phyloP scores from a whole-genome alignment of 75 land plant genomes.

The Cryptomeria japonica region DNA sequence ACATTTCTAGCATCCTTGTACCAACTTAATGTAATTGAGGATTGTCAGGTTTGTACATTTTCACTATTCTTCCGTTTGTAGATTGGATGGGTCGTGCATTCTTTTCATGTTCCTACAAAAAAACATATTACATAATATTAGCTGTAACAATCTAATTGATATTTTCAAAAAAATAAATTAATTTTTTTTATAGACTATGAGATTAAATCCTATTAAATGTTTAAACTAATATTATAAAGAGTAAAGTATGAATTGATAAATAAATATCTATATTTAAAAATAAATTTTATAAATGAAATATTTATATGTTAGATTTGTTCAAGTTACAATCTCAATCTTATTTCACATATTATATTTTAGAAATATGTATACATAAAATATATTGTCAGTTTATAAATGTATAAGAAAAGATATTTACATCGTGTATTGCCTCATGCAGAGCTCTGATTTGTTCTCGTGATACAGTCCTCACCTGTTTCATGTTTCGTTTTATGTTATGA shows the following conservation, averaged over 20 bases:
- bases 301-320: too few relatives aligned
- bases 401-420: conserved; percentile 10
- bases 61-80: conserved; percentile 6
- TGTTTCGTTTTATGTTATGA: too few relatives aligned
- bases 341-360: too few relatives aligned
- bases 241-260: too few relatives aligned
- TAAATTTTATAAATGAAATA: too few relatives aligned
- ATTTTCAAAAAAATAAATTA: background rate
- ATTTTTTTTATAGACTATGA: background rate
- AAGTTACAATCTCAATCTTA: too few relatives aligned
- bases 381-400: background rate
- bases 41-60: conserved; percentile 12
- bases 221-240: too few relatives aligned
- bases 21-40: background rate
- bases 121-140: background rate
- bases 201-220: background rate
- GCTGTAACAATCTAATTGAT: background rate
- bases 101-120: conserved; percentile 14
- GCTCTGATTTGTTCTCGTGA: conserved; percentile 16
- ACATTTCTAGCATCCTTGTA: too few relatives aligned
- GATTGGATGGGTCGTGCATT: conserved; percentile 20
- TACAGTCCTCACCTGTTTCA: conserved; percentile 21
- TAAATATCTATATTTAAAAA: too few relatives aligned
- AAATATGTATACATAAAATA: too few relatives aligned
- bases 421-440: conserved; percentile 12